Conservation (phyloP, 345 rosid genomes). For the Populus deltoides region DNA sequence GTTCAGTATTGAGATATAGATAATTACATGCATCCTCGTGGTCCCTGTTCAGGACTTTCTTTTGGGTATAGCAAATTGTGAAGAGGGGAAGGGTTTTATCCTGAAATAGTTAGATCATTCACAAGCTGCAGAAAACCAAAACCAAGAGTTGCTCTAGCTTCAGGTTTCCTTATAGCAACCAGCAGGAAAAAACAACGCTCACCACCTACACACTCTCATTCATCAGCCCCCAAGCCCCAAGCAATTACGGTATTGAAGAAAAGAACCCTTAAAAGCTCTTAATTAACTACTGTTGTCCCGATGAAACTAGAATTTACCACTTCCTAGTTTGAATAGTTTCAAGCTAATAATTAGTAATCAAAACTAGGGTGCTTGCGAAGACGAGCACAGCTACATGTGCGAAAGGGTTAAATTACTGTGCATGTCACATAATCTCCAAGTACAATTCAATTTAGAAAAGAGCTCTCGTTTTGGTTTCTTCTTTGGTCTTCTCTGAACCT, state of each 20-base stretch:
- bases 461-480: neutral
- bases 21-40: constrained; percentile 37
- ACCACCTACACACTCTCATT: constrained; percentile 2
- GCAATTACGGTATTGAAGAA: neutral
- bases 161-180: constrained; percentile 35
- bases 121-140: constrained; percentile 58
- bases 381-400: no score
- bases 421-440: no score
- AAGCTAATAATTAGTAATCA: neutral
- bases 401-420: no score
- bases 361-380: neutral
- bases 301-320: neutral
- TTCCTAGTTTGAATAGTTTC: no score
- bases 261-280: neutral
- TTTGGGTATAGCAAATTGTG: neutral
- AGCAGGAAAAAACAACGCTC: constrained; percentile 21
- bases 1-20: constrained; percentile 66
- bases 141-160: constrained; percentile 58
- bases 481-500: neutral
- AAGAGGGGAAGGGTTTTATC: constrained; percentile 29
- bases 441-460: no score
- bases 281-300: neutral
- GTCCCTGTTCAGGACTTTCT: constrained; percentile 26
- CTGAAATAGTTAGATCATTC: constrained; percentile 43
- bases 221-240: no score